Conservation (phyloP, 768 basidiomycete species). For the Asterophora lycoperdoides region DNA sequence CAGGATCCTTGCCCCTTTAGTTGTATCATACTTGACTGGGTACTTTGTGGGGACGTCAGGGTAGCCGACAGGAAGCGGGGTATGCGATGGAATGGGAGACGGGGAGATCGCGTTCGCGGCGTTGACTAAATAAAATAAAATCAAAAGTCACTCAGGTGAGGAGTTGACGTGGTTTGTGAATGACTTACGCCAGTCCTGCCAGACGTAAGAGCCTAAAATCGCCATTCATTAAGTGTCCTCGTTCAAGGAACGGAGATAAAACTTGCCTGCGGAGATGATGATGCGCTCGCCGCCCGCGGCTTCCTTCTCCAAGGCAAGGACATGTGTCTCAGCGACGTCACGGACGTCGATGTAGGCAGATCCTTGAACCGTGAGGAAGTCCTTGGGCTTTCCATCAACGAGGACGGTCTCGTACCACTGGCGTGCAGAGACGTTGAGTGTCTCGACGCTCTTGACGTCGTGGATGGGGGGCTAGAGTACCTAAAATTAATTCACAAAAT, state of each 20-base stretch:
- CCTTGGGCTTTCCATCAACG: conserved; percentile 13
- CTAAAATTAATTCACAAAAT: not conserved
- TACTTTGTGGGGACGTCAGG: conserved; percentile 28
- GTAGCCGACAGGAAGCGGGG: conserved; percentile 28
- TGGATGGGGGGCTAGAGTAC: conserved; percentile 34
- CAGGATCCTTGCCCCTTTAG: conserved; percentile 37
- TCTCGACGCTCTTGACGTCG: conserved; percentile 22
- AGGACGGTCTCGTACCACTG: conserved; percentile 32
- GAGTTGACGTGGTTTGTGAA: too few relatives aligned
- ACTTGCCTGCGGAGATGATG: conserved; percentile 34
- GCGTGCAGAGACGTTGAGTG: conserved; percentile 34
- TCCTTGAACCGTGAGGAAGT: conserved; percentile 19
- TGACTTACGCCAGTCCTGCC: conserved; percentile 27
- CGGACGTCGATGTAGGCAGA: conserved; percentile 40
- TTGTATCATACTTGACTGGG: conserved; percentile 25
- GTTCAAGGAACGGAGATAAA: not conserved
- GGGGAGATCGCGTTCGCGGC: conserved; percentile 31
- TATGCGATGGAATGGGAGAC: conserved; percentile 23
- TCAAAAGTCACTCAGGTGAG: not conserved
- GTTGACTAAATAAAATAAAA: conserved; percentile 26
- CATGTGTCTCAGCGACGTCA: conserved; percentile 49
- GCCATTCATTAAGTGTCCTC: not conserved
- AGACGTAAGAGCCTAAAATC: conserved; percentile 15
- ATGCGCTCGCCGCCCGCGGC: conserved; percentile 51
- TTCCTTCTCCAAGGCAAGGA: conserved; percentile 40